Evolutionary conservation across 345 rosid genomes (phyloP).

Genomic region (Hibiscus trionum): DNA sequence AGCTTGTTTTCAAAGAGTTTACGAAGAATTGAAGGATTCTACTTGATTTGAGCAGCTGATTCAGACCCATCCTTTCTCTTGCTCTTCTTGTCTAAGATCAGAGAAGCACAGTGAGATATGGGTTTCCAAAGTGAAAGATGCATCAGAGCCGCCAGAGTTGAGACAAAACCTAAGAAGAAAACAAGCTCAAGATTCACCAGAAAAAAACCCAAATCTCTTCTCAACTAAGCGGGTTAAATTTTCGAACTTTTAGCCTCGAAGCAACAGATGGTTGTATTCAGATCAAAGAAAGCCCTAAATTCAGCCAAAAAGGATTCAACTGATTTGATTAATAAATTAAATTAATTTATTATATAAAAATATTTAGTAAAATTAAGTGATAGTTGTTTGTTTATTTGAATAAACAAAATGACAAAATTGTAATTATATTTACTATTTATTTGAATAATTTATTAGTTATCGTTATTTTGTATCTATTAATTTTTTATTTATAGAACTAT

Average conservation of each 20-base stretch:
- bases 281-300: conserved; percentile 28
- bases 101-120: conserved; percentile 93
- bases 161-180: conserved; percentile 19
- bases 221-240: neutral
- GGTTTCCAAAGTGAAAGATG: conserved; percentile 99
- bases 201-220: neutral
- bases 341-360: too few relatives aligned
- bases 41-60: conserved; percentile 38
- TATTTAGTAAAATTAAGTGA: too few relatives aligned
- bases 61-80: conserved; percentile 59
- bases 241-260: conserved; percentile 14
- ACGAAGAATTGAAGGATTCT: conserved; percentile 45
- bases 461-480: too few relatives aligned
- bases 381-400: too few relatives aligned
- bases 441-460: too few relatives aligned
- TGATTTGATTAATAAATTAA: too few relatives aligned
- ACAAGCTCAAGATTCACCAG: conserved; percentile 14
- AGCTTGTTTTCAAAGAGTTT: conserved; percentile 77
- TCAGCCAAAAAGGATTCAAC: conserved; percentile 12
- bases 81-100: conserved; percentile 80
- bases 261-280: conserved; percentile 16
- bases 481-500: too few relatives aligned
- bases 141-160: conserved; percentile 39
- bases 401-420: too few relatives aligned
- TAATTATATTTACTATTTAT: too few relatives aligned